Base-by-base conservation (phyloP, 306 rosid species). In the Malus asiatica region DNA sequence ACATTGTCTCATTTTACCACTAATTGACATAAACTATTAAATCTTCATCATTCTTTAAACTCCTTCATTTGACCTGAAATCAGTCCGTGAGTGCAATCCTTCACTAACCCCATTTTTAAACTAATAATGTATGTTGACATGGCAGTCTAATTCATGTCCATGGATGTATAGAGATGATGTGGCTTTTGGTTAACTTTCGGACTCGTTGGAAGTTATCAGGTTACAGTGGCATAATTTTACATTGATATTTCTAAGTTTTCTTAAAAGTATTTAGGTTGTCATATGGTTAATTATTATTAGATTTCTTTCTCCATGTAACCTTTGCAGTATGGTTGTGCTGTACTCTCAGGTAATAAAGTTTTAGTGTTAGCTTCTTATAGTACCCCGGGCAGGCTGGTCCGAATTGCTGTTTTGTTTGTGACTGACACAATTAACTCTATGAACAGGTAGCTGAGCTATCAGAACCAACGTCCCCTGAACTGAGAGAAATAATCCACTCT, bases 401-500 rank as follows among this genome's bases (percentile, higher is more conserved):
- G 40, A 53, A 13, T 71, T 80, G 67, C 68, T 33, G 19, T 45
- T 27, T 70, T 69, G 55, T 52, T 70, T 69, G 61, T 52, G 60
- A 69, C 72, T 80, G 38, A 79, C 32, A 30, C 18, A 14, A 19
- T 61, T 8, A 29, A 20, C 23, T 78, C 32, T 67, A n/a, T 63
- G 65, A 13, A 57, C 90, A 95, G 98, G 97, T 95, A 33, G 97
- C 93, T 72, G 92, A 92, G 88, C 82, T 95, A 66, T 95, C 98
- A 61, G 98, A 95, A 81, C 89, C 94, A 75, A 80, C 96, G 63
- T 85, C 96, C 81, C 84, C 96, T 4, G 96, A 92, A 73, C 59
- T 92, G 70, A 95, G 86, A 86, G 96, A 90, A 79, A 89, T 80
- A 65, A 89, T 95, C 81, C 86, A 85, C 72, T 92, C 97, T 80